Evolutionary conservation across 2,329 filamentous ascomycete genomes (phyloP), one percentile per base, ranked within the genome.

Genomic region (Basipetospora chlamydospora): DNA sequence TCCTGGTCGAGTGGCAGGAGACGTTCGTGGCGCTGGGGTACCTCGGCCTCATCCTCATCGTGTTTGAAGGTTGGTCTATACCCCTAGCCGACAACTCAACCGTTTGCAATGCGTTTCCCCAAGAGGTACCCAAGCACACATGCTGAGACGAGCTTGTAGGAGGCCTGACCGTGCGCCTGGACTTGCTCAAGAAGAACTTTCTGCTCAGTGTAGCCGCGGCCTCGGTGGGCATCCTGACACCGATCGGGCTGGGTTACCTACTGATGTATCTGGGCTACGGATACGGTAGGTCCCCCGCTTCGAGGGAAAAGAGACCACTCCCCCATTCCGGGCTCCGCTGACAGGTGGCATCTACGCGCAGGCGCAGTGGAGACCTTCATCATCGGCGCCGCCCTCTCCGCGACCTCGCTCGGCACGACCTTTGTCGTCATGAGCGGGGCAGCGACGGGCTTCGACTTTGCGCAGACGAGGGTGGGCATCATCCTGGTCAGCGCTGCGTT

Each of bases 41-140:
- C 44, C 48, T 67, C 13, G 63, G 64, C 2, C 46, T 66, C 30
- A 60, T 67, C 31, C 46, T 67, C 26, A 64, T 67, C 39, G 66
- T 67, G 28, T 66, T 67, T 39, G 60, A 67, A 50, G 64, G 35
- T 26, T 30, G 23, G 20, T 13, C 7, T 6, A 18, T 17, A n/a
- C n/a, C 21, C 28, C 15, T n/a, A 29, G 28, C 18, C 13, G 6
- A 15, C n/a, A n/a, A n/a, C n/a, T n/a, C n/a, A n/a, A n/a, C n/a
- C n/a, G n/a, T n/a, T n/a, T n/a, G n/a, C n/a, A n/a, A n/a, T n/a
- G n/a, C 13, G 13, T 9, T 16, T 17, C 16, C 5, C 4, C 9
- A 5, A n/a, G 6, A 21, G 12, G 16, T 4, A 15, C 13, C 7
- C 16, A 20, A 18, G 10, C 10, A 15, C 8, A 16, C 20, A n/a